phyloP scores from a whole-genome alignment of 176 grass and related monocot genomes.

The Carex pumila region DNA sequence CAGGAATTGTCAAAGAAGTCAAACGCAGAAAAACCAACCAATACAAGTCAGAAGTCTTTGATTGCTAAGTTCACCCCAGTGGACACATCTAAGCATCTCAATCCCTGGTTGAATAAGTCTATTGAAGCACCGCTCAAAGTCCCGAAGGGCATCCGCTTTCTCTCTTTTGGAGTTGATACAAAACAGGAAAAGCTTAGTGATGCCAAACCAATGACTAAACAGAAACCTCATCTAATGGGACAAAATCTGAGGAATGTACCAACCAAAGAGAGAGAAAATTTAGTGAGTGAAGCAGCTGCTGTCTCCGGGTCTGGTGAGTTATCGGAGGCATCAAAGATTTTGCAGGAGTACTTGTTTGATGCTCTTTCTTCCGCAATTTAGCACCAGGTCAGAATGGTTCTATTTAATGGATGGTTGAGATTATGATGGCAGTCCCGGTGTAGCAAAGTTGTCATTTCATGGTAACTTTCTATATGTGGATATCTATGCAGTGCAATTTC shows the following conservation, averaged over 20 bases:
- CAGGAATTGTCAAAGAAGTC: conserved; percentile 27
- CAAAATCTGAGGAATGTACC: neutral
- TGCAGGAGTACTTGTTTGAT: conserved; percentile 86
- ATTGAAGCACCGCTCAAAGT: conserved; percentile 28
- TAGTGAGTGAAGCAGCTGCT: conserved; percentile 23
- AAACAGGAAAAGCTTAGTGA: conserved; percentile 13
- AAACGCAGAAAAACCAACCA: conserved; percentile 30
- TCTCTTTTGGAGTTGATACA: conserved; percentile 25
- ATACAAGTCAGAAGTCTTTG: conserved; percentile 28
- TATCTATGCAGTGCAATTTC: neutral
- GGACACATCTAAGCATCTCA: conserved; percentile 28
- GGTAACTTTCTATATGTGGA: neutral
- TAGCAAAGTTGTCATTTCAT: neutral
- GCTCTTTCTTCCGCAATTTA: conserved; percentile 20
- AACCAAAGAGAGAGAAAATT: conserved; percentile 18
- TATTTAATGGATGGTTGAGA: neutral
- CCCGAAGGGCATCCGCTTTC: conserved; percentile 80
- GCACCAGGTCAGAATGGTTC: neutral
- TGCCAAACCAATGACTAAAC: neutral
- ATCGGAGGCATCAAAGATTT: conserved; percentile 73
- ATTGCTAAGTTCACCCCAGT: neutral
- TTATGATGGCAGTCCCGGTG: neutral
- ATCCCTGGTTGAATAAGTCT: conserved; percentile 19
- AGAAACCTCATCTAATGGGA: neutral
- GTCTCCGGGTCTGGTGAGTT: conserved; percentile 32